Conservation (phyloP, 2,329 filamentous ascomycete species). For the Fusarium pininemorale region DNA sequence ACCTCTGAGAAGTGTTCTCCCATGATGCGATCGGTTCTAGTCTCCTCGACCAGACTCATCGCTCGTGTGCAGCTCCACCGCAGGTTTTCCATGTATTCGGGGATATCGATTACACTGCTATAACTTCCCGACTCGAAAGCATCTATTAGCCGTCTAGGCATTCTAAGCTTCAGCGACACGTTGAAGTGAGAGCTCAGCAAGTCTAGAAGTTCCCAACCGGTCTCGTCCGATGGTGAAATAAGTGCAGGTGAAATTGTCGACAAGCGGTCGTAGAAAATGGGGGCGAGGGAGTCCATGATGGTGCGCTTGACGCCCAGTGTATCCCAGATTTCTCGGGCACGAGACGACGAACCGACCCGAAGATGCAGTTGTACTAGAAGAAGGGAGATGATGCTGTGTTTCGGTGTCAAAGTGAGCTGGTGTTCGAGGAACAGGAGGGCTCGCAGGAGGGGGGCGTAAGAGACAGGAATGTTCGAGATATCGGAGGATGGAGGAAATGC, state of each 20-base stretch:
- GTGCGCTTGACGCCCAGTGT: conserved; percentile 65
- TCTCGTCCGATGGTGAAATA: conserved; percentile 46
- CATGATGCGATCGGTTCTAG: conserved; percentile 56
- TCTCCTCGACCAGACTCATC: conserved; percentile 62
- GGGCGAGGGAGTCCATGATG: conserved; percentile 64
- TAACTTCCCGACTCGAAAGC: conserved; percentile 62
- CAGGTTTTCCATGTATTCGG: conserved; percentile 55
- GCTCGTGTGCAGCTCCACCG: conserved; percentile 61
- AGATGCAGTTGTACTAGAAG: conserved; percentile 63
- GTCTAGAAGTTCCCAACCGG: conserved; percentile 51
- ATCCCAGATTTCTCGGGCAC: conserved; percentile 59
- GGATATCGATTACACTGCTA: conserved; percentile 59
- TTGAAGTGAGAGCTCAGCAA: conserved; percentile 58
- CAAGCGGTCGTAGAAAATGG: conserved; percentile 65
- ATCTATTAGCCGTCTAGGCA: conserved; percentile 54
- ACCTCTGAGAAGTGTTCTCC: conserved; percentile 53
- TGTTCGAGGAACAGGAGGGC: conserved; percentile 61
- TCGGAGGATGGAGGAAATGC: conserved; percentile 42
- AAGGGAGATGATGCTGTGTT: conserved; percentile 58
- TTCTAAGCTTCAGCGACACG: conserved; percentile 56
- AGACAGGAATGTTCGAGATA: conserved; percentile 26
- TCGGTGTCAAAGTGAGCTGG: conserved; percentile 56
- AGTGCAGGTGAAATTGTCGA: conserved; percentile 59
- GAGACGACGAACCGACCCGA: conserved; percentile 58
- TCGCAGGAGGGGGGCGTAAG: conserved; percentile 53